Base-by-base conservation (phyloP, 768 basidiomycete genomes). In the Thelephora ganbajun region DNA sequence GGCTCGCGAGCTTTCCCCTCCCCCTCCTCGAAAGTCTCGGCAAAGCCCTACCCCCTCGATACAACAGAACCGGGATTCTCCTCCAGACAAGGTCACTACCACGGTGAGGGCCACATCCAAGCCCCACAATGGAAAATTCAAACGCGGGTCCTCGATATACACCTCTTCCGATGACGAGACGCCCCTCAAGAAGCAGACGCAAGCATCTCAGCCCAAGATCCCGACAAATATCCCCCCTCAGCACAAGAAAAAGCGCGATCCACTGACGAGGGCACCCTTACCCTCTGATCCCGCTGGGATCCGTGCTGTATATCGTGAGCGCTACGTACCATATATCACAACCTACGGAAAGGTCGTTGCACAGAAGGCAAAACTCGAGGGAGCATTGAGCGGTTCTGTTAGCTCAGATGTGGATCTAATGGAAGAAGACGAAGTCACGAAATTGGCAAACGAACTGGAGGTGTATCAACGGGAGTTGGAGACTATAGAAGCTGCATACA, bases 91-190 rank as follows among this genome's bases (percentile, higher is more conserved):
- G 47, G 47, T 54, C 16, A 69, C 76, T 41, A 18, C 39, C 22
- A 41, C 22, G 39, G 16, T 22, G 22, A 41, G 14, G 39, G 16
- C 39, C 16, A 9, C 39, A 14, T 41, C 39, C 22, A 41, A 41
- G 14, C 39, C 12, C 39, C 16, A 7, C 22, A 41, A 16, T 14
- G 22, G 18, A 14, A 41, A 41, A 41, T 41, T 41, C 12, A 41
- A 5, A 41, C 76, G 80, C 41, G 68, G 63, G 37, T 75, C 78
- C 2, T 79, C 77, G 1, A 71, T 77, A 45, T 82, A 79, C 51
- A 82, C 81, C 0, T 80, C 80, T 1, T 79, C 80, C 1, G 79
- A 79, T 35, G 76, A 81, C 45, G 77, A 79, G 56, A 68, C 44
- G 7, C 49, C 52, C 48, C 54, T 67, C 19, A 68, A 73, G 49